phyloP scores from a whole-genome alignment of 1,139 yeast species.

The Kodamaea ohmeri region DNA sequence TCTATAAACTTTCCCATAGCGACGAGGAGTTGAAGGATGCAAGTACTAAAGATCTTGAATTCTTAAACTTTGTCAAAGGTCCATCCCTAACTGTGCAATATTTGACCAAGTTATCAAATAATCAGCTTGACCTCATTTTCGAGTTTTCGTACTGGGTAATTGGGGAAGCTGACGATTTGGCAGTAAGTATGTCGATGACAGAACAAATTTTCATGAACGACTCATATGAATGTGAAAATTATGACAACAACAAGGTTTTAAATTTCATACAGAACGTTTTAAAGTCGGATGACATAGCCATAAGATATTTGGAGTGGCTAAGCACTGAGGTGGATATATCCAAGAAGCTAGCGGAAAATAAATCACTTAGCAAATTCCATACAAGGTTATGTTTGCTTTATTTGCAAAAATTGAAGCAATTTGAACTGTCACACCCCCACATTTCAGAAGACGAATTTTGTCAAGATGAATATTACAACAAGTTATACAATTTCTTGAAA shows the following conservation, averaged over 20 bases:
- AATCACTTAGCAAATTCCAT: conserved; percentile 35
- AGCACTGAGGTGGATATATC: conserved; percentile 45
- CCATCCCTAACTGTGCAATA: conserved; percentile 60
- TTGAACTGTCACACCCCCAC: conserved; percentile 11
- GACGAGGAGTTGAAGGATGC: conserved; percentile 13
- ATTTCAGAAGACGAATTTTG: conserved; percentile 17
- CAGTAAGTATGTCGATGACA: conserved; percentile 35
- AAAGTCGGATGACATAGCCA: conserved; percentile 35
- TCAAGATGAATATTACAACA: conserved; percentile 25
- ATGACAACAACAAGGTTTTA: conserved; percentile 54
- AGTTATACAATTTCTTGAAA: conserved; percentile 38
- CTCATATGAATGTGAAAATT: conserved; percentile 57
- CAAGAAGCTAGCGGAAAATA: conserved; percentile 31
- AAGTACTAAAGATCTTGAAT: conserved; percentile 16
- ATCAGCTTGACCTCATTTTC: conserved; percentile 53
- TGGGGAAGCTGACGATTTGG: conserved; percentile 18
- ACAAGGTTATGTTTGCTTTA: conserved; percentile 60
- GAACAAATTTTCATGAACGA: conserved; percentile 65
- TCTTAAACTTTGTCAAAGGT: conserved; percentile 35
- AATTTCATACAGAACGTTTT: conserved; percentile 36
- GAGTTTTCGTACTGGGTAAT: conserved; percentile 60
- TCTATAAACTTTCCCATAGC: conserved; percentile 38
- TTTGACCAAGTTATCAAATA: conserved; percentile 56
- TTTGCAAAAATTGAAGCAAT: conserved; percentile 33
- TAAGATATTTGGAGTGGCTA: conserved; percentile 61